Evolutionary conservation across 805 yeast species (phyloP).

Genomic region (Metschnikowia vanudenii): DNA sequence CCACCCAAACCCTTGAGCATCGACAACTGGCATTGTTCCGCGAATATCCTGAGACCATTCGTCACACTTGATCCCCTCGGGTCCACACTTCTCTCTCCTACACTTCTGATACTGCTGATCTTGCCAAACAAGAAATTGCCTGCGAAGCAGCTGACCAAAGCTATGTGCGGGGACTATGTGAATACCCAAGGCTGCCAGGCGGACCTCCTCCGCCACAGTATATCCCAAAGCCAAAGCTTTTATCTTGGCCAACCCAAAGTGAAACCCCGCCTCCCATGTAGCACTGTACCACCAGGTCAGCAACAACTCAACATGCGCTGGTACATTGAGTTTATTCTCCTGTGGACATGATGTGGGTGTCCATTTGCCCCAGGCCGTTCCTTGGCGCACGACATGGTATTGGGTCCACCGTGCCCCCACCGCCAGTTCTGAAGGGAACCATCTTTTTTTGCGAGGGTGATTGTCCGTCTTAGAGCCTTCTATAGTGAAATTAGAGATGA

Average conservation of each 20-base stretch:
- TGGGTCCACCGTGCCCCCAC: conserved; percentile 2
- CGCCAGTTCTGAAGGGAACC: too few species aligned
- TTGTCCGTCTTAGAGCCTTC: too few species aligned
- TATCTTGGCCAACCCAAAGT: neutral
- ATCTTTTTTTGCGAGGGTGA: neutral
- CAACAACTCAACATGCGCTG: neutral
- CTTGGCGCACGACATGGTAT: neutral
- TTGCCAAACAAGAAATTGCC: conserved; percentile 2
- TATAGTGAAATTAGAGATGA: neutral
- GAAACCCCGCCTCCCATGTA: conserved; percentile 4
- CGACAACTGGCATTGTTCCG: too few species aligned
- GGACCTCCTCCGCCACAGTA: neutral
- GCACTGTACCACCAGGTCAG: conserved; percentile 4
- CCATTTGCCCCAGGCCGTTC: neutral
- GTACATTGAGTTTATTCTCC: neutral
- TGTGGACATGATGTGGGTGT: neutral
- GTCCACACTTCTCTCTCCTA: neutral
- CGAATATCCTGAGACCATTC: too few species aligned
- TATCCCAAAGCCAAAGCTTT: neutral
- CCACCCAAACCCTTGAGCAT: too few species aligned
- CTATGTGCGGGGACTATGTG: neutral
- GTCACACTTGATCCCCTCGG: too few species aligned
- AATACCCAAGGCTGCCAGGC: neutral
- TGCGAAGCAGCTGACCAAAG: conserved; percentile 4
- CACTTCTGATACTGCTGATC: conserved; percentile 4